Evolutionary conservation across 176 grass and related monocot genomes (phyloP), one percentile per base, ranked within the genome.

Genomic region (Aegilops longissima): DNA sequence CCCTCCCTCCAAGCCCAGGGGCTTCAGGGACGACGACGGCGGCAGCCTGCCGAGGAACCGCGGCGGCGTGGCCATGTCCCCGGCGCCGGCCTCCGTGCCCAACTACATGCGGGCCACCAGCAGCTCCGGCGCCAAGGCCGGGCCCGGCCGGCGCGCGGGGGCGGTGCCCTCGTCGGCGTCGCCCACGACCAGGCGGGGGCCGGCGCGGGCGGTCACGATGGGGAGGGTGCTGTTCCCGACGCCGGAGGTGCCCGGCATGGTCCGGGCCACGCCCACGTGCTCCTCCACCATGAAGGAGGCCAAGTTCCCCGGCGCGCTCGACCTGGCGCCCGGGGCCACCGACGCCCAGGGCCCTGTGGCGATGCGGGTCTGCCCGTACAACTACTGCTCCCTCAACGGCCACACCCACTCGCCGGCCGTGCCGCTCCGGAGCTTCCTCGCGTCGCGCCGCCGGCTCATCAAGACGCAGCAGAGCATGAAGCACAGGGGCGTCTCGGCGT

Each of bases 391-490:
- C 42, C 87, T 98, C 39, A 96, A 98, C 73, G 92, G 94, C 5
- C 97, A 94, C 90, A 58, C 4, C 69, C 92, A 98, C 65, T 76
- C 90, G 59, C 89, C 85, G 8, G 70, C 90, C 49, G 94, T 90
- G 79, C 92, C 97, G 25, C 88, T 98, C 42, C 95, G 87, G 85
- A 87, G 89, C 56, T 96, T 98, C 84, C 86, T 96, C 42, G 92
- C 97, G 21, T 91, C 73, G 61, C 93, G 89, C 42, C 90, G 94
- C 20, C 87, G 89, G 38, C 81, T 95, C 34, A 91, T 98, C 80
- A 98, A 94, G 88, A 90, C 94, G 86, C 97, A 98, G 86, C 88
- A 94, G 90, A 96, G 87, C 76, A 91, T 98, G 88, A 96, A 94
- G 89, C 86, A 94, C 49, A 98, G 77, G 88, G 92, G 97, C 79